Evolutionary conservation across 1,284 basidiomycete genomes (phyloP).

Genomic region (Malassezia nana): DNA sequence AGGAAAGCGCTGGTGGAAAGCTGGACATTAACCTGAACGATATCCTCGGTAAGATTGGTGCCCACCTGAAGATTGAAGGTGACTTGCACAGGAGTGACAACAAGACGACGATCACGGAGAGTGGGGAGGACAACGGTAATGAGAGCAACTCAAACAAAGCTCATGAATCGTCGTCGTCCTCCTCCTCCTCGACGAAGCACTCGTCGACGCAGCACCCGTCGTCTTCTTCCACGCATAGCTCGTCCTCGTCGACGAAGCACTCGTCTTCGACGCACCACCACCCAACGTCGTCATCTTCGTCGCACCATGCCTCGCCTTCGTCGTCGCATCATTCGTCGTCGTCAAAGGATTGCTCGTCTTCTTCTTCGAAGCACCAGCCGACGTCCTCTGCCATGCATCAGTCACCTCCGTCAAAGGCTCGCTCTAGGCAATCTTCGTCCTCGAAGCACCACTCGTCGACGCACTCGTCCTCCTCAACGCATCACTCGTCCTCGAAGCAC

Average conservation of each 20-base stretch:
- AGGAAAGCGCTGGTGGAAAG: neutral
- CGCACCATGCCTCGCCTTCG: neutral
- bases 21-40: neutral
- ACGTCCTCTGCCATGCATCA: neutral
- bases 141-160: neutral
- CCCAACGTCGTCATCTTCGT: neutral
- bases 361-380: neutral
- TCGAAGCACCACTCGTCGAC: slow-evolving; percentile 5
- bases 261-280: neutral
- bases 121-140: neutral
- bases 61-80: neutral
- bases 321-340: neutral
- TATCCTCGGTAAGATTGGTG: slow-evolving; percentile 4
- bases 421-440: neutral
- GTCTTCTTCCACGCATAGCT: neutral
- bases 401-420: neutral
- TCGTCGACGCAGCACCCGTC: neutral
- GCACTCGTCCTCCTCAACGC: neutral
- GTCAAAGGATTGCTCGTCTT: neutral
- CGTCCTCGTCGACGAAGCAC: neutral
- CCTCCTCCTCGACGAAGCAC: neutral
- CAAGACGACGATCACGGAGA: neutral
- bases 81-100: neutral
- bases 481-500: neutral
- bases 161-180: neutral